These are phyloP conservation scores for Teunomyces gatunensis DNA, from an alignment of 805 yeast genomes.

Conservation along the genomic window DNA sequence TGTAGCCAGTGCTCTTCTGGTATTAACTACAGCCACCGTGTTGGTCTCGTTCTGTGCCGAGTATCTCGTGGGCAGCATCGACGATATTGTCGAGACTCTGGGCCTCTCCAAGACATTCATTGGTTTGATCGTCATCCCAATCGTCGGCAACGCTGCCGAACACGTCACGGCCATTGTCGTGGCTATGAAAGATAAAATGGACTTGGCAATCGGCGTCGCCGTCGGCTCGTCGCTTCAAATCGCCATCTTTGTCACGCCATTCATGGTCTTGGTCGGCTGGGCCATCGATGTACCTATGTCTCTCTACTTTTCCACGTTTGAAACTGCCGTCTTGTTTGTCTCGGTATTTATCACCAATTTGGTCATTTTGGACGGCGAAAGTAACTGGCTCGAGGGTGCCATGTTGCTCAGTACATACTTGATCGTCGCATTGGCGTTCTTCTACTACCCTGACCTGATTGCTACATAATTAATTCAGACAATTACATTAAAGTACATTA, in stretches of 20 bases:
- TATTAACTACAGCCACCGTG: constrained; percentile 64
- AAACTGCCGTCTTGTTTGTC: constrained; percentile 87
- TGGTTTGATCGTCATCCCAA: constrained; percentile 90
- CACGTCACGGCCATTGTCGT: constrained; percentile 96
- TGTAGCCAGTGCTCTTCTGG: constrained; percentile 50
- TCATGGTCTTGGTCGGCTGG: constrained; percentile 96
- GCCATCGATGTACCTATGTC: constrained; percentile 86
- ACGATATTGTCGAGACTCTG: constrained; percentile 75
- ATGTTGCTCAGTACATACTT: constrained; percentile 85
- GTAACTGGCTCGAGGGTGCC: constrained; percentile 96
- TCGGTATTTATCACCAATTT: constrained; percentile 86
- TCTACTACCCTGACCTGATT: constrained; percentile 68
- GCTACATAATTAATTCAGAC: not conserved
- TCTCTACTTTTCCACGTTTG: constrained; percentile 85
- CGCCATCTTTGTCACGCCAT: constrained; percentile 92
- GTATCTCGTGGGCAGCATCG: constrained; percentile 89
- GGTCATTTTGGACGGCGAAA: constrained; percentile 87
- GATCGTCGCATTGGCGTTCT: constrained; percentile 87
- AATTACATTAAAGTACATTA: too few species aligned
- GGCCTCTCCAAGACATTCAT: constrained; percentile 93
- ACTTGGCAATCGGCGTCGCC: constrained; percentile 94
- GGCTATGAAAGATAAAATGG: constrained; percentile 96
- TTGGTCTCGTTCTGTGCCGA: constrained; percentile 91
- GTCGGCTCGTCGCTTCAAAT: constrained; percentile 95
- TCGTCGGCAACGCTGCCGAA: constrained; percentile 98